Evolutionary conservation across 257 asterid genomes (phyloP).

Genomic region (Cruciata laevipes): DNA sequence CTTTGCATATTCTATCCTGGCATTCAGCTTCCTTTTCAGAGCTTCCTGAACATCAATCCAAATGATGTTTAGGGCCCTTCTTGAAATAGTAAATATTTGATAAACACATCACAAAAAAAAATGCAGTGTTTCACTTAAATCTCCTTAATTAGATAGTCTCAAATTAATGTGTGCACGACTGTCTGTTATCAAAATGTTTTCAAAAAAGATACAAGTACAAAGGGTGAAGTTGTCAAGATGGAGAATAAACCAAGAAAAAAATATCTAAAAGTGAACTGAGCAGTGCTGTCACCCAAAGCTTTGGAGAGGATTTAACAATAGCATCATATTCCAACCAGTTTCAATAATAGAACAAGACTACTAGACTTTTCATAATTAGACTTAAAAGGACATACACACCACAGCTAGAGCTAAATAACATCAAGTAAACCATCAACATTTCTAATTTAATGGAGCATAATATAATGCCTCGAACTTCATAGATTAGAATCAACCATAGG

Average conservation of each 20-base stretch:
- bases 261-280: not conserved
- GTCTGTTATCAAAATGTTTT: not conserved
- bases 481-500: no score
- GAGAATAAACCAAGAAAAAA: not conserved
- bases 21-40: conserved; percentile 64
- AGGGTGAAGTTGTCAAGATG: not conserved
- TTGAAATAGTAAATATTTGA: not conserved
- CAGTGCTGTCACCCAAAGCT: not conserved
- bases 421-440: not conserved
- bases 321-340: not conserved
- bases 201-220: not conserved
- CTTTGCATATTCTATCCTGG: conserved; percentile 84
- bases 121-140: not conserved
- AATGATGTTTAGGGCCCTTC: conserved; percentile 1
- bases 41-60: conserved; percentile 50
- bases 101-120: not conserved
- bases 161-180: not conserved
- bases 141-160: not conserved
- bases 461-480: no score
- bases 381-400: not conserved
- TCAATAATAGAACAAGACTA: not conserved
- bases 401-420: not conserved
- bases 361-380: not conserved
- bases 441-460: no score
- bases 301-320: not conserved